These are phyloP conservation scores for Epithemia pelagica DNA, from an alignment of 108 stramenopile species.

Conservation along the genomic window DNA sequence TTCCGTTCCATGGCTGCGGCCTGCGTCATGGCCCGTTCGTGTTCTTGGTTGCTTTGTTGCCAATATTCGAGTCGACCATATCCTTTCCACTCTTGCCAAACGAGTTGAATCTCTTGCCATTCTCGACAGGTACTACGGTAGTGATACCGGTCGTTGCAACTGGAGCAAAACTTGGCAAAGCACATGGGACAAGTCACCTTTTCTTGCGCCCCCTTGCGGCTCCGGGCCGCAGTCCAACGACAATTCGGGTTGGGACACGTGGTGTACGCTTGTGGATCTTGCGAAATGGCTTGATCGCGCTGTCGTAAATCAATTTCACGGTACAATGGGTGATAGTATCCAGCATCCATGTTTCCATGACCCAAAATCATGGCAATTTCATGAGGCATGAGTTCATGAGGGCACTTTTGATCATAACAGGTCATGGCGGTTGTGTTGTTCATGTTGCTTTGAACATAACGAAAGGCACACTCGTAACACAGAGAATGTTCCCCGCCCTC, in stretches of 20 bases:
- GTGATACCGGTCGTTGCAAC: background rate
- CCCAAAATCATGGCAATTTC: background rate
- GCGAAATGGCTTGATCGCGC: background rate
- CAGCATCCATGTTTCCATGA: background rate
- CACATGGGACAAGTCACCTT: background rate
- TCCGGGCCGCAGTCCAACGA: background rate
- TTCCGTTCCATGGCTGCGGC: background rate
- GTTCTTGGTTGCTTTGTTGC: background rate
- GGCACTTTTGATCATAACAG: background rate
- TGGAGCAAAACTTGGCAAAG: background rate
- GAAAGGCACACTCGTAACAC: background rate
- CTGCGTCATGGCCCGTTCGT: background rate
- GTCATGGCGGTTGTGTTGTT: background rate
- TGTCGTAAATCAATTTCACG: background rate
- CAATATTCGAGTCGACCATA: background rate
- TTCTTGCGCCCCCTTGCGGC: background rate
- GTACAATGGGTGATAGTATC: background rate
- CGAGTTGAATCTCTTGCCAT: background rate
- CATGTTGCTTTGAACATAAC: background rate
- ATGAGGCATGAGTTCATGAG: background rate
- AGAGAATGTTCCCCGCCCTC: background rate
- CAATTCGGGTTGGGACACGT: background rate
- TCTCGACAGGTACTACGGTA: background rate
- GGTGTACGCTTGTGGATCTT: background rate
- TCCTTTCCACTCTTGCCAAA: background rate